These are phyloP conservation scores for Macrophomina phaseolina DNA, from an alignment of 2,329 filamentous ascomycete species.

Conservation along the genomic window DNA sequence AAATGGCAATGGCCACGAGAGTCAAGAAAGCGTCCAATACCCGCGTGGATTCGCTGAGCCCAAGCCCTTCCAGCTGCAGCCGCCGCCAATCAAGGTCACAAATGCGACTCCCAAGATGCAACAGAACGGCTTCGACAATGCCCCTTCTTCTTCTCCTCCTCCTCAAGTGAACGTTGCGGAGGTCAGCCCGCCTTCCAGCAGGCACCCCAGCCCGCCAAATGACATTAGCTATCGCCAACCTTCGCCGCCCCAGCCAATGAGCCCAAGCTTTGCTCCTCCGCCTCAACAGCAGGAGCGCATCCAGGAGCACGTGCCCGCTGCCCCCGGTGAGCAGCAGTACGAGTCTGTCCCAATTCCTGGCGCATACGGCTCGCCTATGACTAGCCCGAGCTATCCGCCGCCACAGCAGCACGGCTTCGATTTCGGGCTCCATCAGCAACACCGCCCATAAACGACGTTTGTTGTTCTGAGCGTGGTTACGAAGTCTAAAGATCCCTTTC, in stretches of 20 bases:
- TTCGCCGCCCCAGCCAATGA: constrained; percentile 36
- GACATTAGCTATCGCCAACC: constrained; percentile 32
- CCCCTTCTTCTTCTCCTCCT: background rate
- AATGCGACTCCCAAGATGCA: constrained; percentile 74
- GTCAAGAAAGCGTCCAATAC: constrained; percentile 59
- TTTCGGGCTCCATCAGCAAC: constrained; percentile 37
- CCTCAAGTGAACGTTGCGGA: background rate
- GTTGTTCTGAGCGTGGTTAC: background rate
- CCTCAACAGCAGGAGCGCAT: constrained; percentile 47
- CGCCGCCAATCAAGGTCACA: constrained; percentile 80
- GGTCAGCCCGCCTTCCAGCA: constrained; percentile 12
- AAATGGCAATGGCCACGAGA: constrained; percentile 59
- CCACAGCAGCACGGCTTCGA: constrained; percentile 43
- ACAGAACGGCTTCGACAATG: constrained; percentile 65
- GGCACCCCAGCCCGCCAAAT: background rate
- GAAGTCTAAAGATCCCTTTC: background rate
- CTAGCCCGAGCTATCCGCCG: constrained; percentile 46
- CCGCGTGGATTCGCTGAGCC: constrained; percentile 53
- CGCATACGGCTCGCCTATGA: constrained; percentile 67
- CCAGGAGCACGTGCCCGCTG: constrained; percentile 70
- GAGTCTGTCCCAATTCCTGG: constrained; percentile 87
- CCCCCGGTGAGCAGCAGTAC: constrained; percentile 83
- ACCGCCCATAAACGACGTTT: background rate
- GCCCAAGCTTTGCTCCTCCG: constrained; percentile 14
- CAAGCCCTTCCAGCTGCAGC: constrained; percentile 82